Evolutionary conservation across 768 basidiomycete genomes (phyloP).

Genomic region (Lactarius indigo): DNA sequence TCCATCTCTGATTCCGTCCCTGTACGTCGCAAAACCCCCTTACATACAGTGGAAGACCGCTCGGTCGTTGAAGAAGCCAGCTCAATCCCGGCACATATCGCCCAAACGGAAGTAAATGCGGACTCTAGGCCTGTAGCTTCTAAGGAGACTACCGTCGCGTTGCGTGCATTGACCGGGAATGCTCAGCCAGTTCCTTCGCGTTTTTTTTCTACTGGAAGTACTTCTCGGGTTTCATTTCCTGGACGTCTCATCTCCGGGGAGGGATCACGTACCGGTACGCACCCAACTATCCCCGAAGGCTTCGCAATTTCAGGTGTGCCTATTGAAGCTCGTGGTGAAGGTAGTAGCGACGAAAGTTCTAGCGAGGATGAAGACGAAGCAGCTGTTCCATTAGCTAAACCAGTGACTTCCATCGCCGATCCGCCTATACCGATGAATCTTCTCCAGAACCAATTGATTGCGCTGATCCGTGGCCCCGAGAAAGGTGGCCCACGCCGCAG

Average conservation of each 20-base stretch:
- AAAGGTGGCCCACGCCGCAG: conserved; percentile 17
- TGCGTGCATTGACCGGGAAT: neutral
- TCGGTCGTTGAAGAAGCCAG: neutral
- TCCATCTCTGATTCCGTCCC: neutral
- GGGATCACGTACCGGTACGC: neutral
- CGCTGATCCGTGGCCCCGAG: conserved; percentile 18
- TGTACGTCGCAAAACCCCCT: neutral
- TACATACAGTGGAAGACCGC: conserved; percentile 7
- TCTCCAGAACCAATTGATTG: conserved; percentile 9
- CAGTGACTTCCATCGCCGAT: neutral
- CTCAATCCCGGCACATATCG: neutral
- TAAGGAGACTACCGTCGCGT: neutral
- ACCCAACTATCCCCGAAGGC: conserved; percentile 8
- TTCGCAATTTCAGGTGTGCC: conserved; percentile 19
- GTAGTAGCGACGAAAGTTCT: conserved; percentile 22
- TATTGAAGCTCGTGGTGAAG: conserved; percentile 20
- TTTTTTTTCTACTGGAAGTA: neutral
- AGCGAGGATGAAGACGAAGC: conserved; percentile 5
- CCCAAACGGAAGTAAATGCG: conserved; percentile 12
- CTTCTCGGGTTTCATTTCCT: neutral
- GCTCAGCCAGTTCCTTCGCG: neutral
- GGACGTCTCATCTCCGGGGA: neutral
- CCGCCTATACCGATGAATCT: neutral
- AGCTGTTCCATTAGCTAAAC: neutral
- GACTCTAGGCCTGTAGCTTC: neutral